Base-by-base conservation (phyloP, 768 basidiomycete genomes). In the Russula earlei region DNA sequence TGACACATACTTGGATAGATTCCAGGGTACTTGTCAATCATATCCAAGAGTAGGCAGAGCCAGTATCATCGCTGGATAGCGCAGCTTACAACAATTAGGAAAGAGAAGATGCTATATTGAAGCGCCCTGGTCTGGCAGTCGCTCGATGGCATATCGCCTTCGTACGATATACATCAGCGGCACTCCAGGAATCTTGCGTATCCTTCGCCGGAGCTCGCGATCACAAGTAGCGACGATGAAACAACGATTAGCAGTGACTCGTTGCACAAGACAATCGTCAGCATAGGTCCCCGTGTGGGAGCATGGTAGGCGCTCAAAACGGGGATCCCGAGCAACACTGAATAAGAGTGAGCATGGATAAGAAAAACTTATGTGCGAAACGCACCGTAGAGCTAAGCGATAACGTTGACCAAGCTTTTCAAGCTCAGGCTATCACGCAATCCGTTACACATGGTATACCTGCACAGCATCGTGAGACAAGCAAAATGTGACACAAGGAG, bases 401-500 rank as follows among this genome's bases (percentile, higher is more conserved):
- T 95, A 99, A 64, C 88, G 85, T 49, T 92, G 93, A 2, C 96
- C 96, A 14, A 99, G 74, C 72, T 99, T 99, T 72, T 99, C 96
- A 64, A 99, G 73, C 69, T 99, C 96, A n/a, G 7, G 95, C 96
- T 79, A 98, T 87, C 12, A 99, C 96, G 65, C 96, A 99, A 70
- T 98, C 96, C 25, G 96, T 97, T n/a, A 99, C 88, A 63, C 93
- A 96, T 1, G 96, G 96, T 64, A 97, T 97, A 69, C 93, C 95
- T 97, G 59, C 8, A 64, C 29, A 29, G 20, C 36, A 44, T n/a
- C 52, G 55, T 49, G 31, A 40, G 36, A 47, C 52, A 53, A 63
- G 34, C 24, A 53, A 42, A 41, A 52, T 17, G 49, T 42, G 61
- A 37, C 62, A 49, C 37, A 36, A 5, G 19, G 29, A 54, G 38